Evolutionary conservation across 2,329 filamentous ascomycete genomes (phyloP).

Genomic region (Colletotrichum sp.): DNA sequence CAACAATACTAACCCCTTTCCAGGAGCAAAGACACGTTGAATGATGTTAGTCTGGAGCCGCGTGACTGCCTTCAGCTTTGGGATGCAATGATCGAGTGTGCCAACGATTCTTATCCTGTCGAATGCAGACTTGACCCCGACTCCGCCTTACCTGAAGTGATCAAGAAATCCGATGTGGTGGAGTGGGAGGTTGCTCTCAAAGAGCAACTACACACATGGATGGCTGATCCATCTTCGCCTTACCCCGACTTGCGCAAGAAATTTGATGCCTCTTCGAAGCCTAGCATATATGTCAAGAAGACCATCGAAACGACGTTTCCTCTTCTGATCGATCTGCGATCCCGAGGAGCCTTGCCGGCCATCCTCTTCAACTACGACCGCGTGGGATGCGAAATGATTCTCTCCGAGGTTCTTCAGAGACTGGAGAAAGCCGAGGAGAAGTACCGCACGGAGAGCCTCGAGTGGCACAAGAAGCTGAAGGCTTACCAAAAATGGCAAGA

Average conservation of each 20-base stretch:
- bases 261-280: conserved; percentile 31
- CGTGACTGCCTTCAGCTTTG: conserved; percentile 73
- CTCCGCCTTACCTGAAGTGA: conserved; percentile 53
- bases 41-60: conserved; percentile 73
- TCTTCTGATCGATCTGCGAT: conserved; percentile 64
- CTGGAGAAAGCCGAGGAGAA: conserved; percentile 58
- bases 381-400: conserved; percentile 65
- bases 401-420: conserved; percentile 53
- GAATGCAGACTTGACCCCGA: conserved; percentile 67
- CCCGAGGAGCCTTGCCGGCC: conserved; percentile 70
- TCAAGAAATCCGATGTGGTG: conserved; percentile 70
- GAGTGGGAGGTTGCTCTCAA: conserved; percentile 59
- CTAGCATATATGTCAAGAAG: neutral
- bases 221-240: conserved; percentile 53
- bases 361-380: conserved; percentile 82
- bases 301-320: conserved; percentile 43
- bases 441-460: conserved; percentile 45
- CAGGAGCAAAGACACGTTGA: conserved; percentile 64
- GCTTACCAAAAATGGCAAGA: conserved; percentile 27
- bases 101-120: conserved; percentile 57
- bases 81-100: conserved; percentile 64
- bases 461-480: conserved; percentile 67
- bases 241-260: conserved; percentile 51
- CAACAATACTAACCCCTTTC: neutral
- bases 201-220: conserved; percentile 59